Evolutionary conservation across 805 yeast species (phyloP).

Genomic region (Priceomyces carsonii): DNA sequence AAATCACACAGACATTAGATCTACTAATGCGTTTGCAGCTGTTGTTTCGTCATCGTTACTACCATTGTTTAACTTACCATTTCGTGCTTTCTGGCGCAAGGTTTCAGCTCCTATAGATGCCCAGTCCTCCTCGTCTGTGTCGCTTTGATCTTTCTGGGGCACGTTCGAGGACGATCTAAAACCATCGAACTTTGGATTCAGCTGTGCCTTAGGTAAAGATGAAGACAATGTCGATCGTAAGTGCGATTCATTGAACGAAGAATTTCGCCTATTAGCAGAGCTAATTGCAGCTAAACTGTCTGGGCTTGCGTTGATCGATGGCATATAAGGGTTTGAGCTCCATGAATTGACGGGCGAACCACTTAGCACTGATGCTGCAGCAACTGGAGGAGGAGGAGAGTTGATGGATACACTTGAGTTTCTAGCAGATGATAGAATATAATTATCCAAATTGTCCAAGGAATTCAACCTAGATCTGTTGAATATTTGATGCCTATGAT

Average conservation of each 20-base stretch:
- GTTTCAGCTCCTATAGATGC: conserved; percentile 80
- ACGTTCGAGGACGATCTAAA: conserved; percentile 1
- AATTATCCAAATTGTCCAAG: conserved; percentile 43
- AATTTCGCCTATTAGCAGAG: conserved; percentile 31
- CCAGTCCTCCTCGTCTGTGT: conserved; percentile 99
- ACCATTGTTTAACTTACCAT: conserved; percentile 8
- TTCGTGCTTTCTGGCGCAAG: conserved; percentile 38
- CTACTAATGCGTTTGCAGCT: conserved; percentile 69
- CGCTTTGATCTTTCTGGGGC: conserved; percentile 32
- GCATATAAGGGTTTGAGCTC: conserved; percentile 11
- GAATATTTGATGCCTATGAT: conserved; percentile 30
- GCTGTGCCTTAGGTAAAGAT: conserved; percentile 14
- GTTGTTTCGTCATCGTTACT: conserved; percentile 46
- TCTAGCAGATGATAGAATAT: conserved; percentile 41
- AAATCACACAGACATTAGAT: conserved; percentile 41
- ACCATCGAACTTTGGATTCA: conserved; percentile 2
- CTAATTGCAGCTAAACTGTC: conserved; percentile 21
- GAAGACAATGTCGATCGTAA: conserved; percentile 27
- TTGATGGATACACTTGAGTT: conserved; percentile 33
- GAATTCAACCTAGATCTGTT: conserved; percentile 43
- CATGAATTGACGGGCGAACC: conserved; percentile 23
- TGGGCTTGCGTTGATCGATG: conserved; percentile 12
- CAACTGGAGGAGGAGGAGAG: conserved; percentile 32
- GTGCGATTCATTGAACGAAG: conserved; percentile 44
- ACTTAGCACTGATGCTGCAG: conserved; percentile 18